Evolutionary conservation across 495 filamentous ascomycete species (phyloP), one percentile per base, ranked within the genome.

Genomic region (Terfezia claveryi): DNA sequence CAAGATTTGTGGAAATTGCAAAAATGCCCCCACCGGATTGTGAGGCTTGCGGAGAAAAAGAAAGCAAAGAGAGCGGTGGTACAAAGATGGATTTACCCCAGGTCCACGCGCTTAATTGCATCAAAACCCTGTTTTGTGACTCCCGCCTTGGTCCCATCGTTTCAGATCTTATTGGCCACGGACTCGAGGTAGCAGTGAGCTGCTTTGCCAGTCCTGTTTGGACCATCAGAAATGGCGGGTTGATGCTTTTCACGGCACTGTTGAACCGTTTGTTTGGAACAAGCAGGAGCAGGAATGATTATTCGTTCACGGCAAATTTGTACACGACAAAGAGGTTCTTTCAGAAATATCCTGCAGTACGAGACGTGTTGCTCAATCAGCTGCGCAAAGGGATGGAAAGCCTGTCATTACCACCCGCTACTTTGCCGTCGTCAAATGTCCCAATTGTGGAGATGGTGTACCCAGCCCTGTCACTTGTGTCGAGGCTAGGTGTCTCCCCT

Each of bases 61-160:
- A 67, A 37, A 64, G 69, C n/a, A 63, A 59, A 17, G 58, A 64
- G 11, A 5, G 27, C 27, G 41, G 41, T 46, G 64, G 62, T 17
- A 68, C 72, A 49, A 70, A 73, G 27, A 75, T 75, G 2, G 78
- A 85, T 54, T 67, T 96, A 12, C 82, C 87, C 12, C 91, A 95
- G 68, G 91, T 96, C 2, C 91, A 98, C 62, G 86, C 89, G 0
- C 72, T 94, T 58, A 98, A 98, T 59, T 93, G 81, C 58, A 67
- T 96, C 49, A 85, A 88, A 63, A 83, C 87, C 54, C 80, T 91
- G 7, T 91, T 94, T 64, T 83, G 77, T 37, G 85, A 81, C 61
- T 81, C 83, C 6, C 76, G 76, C 20, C 71, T 94, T 11, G 80
- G 78, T 10, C 66, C 68, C 20, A 61, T 66, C 38, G 79, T 82